A percentile compares a stretch with the other conserved stretches of the same genome.
Evolutionary conservation across 129 eudicot species (phyloP).

Genomic region (Flaveria brownii): DNA sequence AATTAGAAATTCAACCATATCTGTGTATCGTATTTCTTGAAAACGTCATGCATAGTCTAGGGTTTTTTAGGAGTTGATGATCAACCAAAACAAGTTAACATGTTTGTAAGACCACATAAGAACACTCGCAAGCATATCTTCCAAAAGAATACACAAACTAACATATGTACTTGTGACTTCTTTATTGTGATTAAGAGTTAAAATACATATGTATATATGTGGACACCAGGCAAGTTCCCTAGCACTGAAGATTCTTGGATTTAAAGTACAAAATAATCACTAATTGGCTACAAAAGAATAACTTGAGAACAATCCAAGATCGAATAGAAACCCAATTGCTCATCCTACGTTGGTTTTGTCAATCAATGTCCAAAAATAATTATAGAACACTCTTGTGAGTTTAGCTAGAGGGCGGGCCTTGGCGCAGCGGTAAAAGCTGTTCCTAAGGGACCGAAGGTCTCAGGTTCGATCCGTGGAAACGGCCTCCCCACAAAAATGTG

Average conservation of each 20-base stretch:
- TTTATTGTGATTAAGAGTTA: too few species aligned
- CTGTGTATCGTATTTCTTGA: background rate
- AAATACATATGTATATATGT: too few species aligned
- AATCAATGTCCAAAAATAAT: background rate
- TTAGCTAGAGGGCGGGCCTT: too few species aligned
- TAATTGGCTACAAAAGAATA: background rate
- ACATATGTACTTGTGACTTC: background rate
- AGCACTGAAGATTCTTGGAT: background rate
- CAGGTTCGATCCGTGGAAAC: too few species aligned
- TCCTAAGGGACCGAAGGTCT: too few species aligned
- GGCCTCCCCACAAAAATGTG: too few species aligned
- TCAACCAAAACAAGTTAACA: background rate
- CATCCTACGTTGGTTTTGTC: background rate
- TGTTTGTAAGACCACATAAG: background rate
- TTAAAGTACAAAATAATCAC: background rate
- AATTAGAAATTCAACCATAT: background rate
- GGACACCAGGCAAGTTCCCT: too few species aligned
- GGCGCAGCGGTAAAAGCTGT: too few species aligned
- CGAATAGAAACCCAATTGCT: background rate
- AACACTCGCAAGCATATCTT: background rate
- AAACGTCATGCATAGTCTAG: slow-evolving; percentile 15
- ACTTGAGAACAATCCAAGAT: background rate
- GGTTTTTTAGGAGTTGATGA: slow-evolving; percentile 9
- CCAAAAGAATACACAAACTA: background rate
- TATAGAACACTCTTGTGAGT: background rate